A percentile compares a stretch with the other conserved stretches of the same genome.
These are phyloP conservation scores for Boletellus ananiceps DNA, from an alignment of 768 basidiomycete species.

Conservation along the genomic window DNA sequence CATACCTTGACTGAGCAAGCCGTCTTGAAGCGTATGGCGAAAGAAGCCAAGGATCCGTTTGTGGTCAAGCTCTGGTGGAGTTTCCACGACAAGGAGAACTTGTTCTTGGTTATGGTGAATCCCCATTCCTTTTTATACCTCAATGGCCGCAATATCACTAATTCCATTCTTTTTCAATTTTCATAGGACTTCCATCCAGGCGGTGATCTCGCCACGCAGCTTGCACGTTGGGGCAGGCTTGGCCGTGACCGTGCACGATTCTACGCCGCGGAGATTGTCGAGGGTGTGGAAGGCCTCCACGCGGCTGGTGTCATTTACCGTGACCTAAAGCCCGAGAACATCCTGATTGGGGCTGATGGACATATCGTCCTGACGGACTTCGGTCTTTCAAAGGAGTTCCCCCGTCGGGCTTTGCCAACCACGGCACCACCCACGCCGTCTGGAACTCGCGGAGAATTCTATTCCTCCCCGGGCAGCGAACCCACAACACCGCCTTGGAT, in stretches of 20 bases:
- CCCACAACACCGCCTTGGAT: slow-evolving; percentile 74
- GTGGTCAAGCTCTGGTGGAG: slow-evolving; percentile 96
- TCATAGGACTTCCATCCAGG: slow-evolving; percentile 88
- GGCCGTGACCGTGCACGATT: slow-evolving; percentile 94
- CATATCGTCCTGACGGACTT: slow-evolving; percentile 98
- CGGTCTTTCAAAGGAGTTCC: slow-evolving; percentile 89
- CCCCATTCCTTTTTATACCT: slow-evolving; percentile 13
- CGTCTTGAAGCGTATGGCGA: slow-evolving; percentile 91
- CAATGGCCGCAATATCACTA: slow-evolving; percentile 3
- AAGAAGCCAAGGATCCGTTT: slow-evolving; percentile 84
- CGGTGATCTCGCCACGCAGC: slow-evolving; percentile 95
- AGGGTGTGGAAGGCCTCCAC: slow-evolving; percentile 93
- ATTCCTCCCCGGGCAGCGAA: slow-evolving; percentile 38
- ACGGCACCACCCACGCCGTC: slow-evolving; percentile 59
- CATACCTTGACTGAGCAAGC: slow-evolving; percentile 97
- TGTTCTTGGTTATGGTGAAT: slow-evolving; percentile 90
- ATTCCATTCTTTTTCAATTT: slow-evolving; percentile 14
- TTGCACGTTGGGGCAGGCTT: slow-evolving; percentile 91
- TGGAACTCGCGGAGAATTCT: slow-evolving; percentile 49
- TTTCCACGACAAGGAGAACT: slow-evolving; percentile 96
- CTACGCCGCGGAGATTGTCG: slow-evolving; percentile 96
- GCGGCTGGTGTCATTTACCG: slow-evolving; percentile 94
- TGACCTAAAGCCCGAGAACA: slow-evolving; percentile 95
- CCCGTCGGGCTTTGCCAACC: slow-evolving; percentile 43
- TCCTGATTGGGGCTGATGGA: slow-evolving; percentile 89